Percentiles rank a stretch among this genome's conserved stretches.
Evolutionary conservation across 202 grass and related monocot genomes (phyloP).

Genomic region (Zizania palustris): DNA sequence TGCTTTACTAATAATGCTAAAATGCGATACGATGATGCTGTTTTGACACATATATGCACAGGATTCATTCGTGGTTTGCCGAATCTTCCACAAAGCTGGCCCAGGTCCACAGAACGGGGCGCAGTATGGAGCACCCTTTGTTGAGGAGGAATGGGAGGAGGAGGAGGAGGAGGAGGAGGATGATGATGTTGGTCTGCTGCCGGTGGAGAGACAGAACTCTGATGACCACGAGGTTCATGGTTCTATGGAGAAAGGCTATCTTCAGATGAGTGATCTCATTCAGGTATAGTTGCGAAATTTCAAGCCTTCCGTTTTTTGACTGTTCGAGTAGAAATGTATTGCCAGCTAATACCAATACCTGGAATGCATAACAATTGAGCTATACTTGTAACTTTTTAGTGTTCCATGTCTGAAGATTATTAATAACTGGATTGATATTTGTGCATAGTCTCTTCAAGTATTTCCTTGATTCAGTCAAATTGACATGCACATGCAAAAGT

Average conservation of each 20-base stretch:
- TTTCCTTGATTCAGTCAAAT: neutral
- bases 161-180: conserved; percentile 62
- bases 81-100: conserved; percentile 90
- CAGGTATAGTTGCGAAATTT: conserved; percentile 48
- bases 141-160: conserved; percentile 92
- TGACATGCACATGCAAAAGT: neutral
- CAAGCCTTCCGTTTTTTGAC: neutral
- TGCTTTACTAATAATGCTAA: neutral
- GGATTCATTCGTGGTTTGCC: conserved; percentile 89
- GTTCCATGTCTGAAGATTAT: conserved; percentile 19
- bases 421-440: neutral
- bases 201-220: conserved; percentile 32
- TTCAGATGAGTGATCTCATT: conserved; percentile 69
- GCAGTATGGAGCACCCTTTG: conserved; percentile 88
- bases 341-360: neutral
- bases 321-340: conserved; percentile 13
- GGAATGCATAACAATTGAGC: neutral
- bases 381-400: conserved; percentile 7
- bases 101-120: conserved; percentile 85
- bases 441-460: neutral
- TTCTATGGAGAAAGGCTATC: conserved; percentile 58
- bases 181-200: conserved; percentile 43
- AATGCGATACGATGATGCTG: neutral
- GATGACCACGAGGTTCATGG: conserved; percentile 51
- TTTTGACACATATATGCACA: conserved; percentile 30